These are phyloP conservation scores for Trichophyton mentagrophytes DNA, from an alignment of 2,329 filamentous ascomycete genomes.

Conservation along the genomic window DNA sequence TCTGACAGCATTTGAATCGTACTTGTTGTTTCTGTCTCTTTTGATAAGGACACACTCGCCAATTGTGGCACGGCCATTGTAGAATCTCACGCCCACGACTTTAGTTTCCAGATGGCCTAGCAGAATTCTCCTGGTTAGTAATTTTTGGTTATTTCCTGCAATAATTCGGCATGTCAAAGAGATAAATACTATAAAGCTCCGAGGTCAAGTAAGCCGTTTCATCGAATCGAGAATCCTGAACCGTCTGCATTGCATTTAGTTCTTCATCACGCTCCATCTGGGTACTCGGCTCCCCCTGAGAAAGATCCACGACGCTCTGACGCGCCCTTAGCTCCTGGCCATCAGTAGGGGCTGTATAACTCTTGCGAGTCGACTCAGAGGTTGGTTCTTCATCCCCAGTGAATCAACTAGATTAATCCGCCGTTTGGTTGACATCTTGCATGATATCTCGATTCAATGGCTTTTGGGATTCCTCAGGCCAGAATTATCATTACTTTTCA, in stretches of 20 bases:
- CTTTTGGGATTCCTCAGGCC: not conserved
- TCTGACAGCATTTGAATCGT: conserved; percentile 64
- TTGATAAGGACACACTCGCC: conserved; percentile 52
- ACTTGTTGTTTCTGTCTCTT: conserved; percentile 55
- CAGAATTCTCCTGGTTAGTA: not conserved
- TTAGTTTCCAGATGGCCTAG: conserved; percentile 36
- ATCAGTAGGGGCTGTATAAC: not conserved
- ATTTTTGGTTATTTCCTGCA: not conserved
- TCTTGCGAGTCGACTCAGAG: conserved; percentile 10
- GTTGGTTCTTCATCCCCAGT: conserved; percentile 13
- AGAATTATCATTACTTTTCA: not conserved
- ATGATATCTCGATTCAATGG: too few species aligned
- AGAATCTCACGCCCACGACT: conserved; percentile 51
- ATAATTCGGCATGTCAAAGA: not conserved
- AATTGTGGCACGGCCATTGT: conserved; percentile 47
- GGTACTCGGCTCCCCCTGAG: conserved; percentile 19
- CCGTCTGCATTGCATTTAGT: conserved; percentile 21
- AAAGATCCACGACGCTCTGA: conserved; percentile 22
- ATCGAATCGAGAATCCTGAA: conserved; percentile 24
- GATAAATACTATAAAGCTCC: conserved; percentile 29
- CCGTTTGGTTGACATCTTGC: conserved; percentile 6
- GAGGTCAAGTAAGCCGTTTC: conserved; percentile 25
- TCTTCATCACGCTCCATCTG: conserved; percentile 26
- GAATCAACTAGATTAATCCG: conserved; percentile 17
- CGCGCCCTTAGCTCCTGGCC: conserved; percentile 21